phyloP scores from a whole-genome alignment of 2,329 filamentous ascomycete species.

The Sarocladium oryzae region DNA sequence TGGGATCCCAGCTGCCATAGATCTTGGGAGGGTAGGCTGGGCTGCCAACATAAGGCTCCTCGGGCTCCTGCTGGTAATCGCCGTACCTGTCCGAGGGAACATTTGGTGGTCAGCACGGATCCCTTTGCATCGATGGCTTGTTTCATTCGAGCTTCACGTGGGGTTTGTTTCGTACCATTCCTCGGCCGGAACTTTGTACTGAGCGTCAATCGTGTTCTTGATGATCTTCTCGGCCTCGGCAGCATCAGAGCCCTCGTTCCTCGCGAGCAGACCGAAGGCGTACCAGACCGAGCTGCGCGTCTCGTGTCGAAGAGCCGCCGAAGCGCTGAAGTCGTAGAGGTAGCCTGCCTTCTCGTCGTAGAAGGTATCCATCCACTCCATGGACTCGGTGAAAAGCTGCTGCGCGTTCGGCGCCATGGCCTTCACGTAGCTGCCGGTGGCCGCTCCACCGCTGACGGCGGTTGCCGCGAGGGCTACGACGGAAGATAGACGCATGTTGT shows the following conservation, averaged over 20 bases:
- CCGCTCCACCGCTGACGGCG: not conserved
- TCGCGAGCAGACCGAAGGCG: constrained; percentile 48
- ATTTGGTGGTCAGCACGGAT: too few species aligned
- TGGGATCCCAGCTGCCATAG: constrained; percentile 56
- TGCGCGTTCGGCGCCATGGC: not conserved
- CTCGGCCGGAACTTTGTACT: constrained; percentile 43
- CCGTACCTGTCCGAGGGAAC: constrained; percentile 21
- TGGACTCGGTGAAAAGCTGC: constrained; percentile 18
- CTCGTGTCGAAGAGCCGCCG: constrained; percentile 44
- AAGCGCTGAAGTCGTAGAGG: constrained; percentile 40
- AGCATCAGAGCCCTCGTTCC: constrained; percentile 43
- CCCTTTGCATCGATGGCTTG: too few species aligned
- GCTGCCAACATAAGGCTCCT: constrained; percentile 51
- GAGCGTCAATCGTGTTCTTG: constrained; percentile 43
- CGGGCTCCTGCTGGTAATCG: constrained; percentile 46
- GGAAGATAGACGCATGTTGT: not conserved
- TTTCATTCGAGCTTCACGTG: constrained; percentile 13
- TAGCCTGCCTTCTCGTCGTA: constrained; percentile 48
- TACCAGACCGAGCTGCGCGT: constrained; percentile 55
- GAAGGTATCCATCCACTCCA: constrained; percentile 47
- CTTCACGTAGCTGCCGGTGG: not conserved
- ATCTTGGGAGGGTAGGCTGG: constrained; percentile 42
- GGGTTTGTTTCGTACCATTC: constrained; percentile 41
- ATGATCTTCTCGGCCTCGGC: constrained; percentile 47
- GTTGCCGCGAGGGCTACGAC: not conserved